Evolutionary conservation across 176 grass and related monocot genomes (phyloP).

Genomic region (Carex littledalei): DNA sequence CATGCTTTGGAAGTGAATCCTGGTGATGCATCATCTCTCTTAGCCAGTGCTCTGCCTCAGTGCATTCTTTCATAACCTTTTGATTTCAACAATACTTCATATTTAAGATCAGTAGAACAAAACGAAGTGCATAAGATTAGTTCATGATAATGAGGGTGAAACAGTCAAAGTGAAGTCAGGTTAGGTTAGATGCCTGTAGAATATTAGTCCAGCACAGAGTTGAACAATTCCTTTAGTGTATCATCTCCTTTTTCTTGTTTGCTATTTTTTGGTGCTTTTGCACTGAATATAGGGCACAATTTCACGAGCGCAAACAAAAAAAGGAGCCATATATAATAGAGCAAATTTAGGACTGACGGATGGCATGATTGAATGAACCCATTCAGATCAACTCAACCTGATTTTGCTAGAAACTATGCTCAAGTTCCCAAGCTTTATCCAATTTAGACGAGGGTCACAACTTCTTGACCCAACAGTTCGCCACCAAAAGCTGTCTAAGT

Average conservation of each 20-base stretch:
- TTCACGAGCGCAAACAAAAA: background rate
- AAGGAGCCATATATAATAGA: background rate
- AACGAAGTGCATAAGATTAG: background rate
- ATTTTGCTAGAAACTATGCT: background rate
- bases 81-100: background rate
- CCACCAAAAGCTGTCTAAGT: too few relatives aligned
- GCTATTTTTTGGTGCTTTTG: background rate
- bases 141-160: background rate
- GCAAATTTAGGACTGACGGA: background rate
- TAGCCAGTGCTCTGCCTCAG: conserved; percentile 55
- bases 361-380: background rate
- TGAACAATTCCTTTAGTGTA: background rate
- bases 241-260: background rate
- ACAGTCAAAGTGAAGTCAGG: background rate
- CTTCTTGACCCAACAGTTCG: background rate
- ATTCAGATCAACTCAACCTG: background rate
- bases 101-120: background rate
- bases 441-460: background rate
- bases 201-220: background rate
- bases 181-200: background rate
- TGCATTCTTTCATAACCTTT: conserved; percentile 65
- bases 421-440: background rate
- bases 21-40: conserved; percentile 66
- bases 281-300: background rate
- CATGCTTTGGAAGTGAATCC: conserved; percentile 75